Evolutionary conservation across 441 rosid species (phyloP).

Genomic region (Bocquillonia castaneifolia): DNA sequence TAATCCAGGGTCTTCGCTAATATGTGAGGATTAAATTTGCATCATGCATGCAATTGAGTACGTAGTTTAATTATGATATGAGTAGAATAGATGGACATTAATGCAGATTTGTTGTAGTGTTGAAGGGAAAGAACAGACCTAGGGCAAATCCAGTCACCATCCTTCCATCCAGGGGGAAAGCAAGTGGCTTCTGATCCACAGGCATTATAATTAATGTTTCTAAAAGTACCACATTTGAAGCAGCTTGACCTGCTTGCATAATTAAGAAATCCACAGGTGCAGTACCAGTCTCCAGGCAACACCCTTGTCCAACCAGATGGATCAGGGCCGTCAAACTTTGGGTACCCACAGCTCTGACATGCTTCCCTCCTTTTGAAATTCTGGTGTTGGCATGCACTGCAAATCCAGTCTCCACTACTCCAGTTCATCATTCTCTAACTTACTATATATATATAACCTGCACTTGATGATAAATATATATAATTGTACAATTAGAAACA

Average conservation of each 20-base stretch:
- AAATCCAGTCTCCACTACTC: conserved; percentile 92
- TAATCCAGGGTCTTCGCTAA: no score
- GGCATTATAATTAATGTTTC: conserved; percentile 35
- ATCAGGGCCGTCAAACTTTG: conserved; percentile 75
- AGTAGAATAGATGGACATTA: neutral
- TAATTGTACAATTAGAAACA: neutral
- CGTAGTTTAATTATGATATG: neutral
- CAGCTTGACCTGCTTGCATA: conserved; percentile 75
- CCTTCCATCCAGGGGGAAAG: conserved; percentile 83
- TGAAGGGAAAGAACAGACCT: conserved; percentile 27
- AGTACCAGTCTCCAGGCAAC: conserved; percentile 90
- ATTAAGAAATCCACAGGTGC: conserved; percentile 82
- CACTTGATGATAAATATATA: no score
- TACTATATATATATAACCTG: neutral
- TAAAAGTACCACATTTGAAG: conserved; percentile 52
- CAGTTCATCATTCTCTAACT: conserved; percentile 63
- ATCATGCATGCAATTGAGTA: neutral
- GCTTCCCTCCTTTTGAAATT: conserved; percentile 80
- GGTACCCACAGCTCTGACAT: conserved; percentile 76
- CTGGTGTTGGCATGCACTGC: conserved; percentile 74
- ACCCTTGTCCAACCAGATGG: conserved; percentile 54
- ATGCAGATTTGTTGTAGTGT: neutral
- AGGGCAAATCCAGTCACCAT: conserved; percentile 84
- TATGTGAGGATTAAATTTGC: no score
- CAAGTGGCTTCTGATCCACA: conserved; percentile 33